A percentile compares a stretch with the other conserved stretches of the same genome.
Conservation (phyloP, 345 rosid genomes). For the Eucalyptus sp. region DNA sequence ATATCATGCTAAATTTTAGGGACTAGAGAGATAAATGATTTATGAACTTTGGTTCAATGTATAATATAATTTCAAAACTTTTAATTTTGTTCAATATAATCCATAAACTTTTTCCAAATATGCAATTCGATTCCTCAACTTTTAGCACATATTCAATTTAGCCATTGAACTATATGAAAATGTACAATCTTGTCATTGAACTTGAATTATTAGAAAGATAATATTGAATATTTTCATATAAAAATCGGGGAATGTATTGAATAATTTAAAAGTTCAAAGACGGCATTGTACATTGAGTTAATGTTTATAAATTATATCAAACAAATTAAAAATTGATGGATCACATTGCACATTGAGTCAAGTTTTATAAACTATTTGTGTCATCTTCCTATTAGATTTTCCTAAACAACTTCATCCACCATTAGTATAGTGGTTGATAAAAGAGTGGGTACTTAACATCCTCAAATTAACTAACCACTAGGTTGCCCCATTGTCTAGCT, state of each 20-base stretch:
- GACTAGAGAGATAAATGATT: background rate
- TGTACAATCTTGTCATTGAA: accelerated
- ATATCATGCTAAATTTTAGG: background rate
- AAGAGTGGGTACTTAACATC: background rate
- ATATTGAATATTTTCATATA: background rate
- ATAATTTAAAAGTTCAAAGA: background rate
- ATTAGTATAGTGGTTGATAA: background rate
- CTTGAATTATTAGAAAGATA: accelerated
- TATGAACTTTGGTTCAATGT: background rate
- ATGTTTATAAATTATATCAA: background rate
- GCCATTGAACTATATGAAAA: background rate
- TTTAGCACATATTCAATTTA: background rate
- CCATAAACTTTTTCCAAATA: accelerated
- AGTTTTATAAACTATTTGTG: too few relatives aligned
- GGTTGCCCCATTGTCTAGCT: too few relatives aligned
- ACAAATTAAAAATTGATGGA: too few relatives aligned
- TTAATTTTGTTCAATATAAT: background rate
- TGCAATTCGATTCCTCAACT: accelerated
- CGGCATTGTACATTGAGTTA: accelerated
- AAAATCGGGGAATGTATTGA: accelerated
- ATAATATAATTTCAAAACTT: accelerated
- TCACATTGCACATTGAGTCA: accelerated
- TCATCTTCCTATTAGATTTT: too few relatives aligned
- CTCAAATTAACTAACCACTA: too few relatives aligned
- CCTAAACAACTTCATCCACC: background rate